Evolutionary conservation across 129 eudicot species (phyloP).

Genomic region (Escallonia rubra): DNA sequence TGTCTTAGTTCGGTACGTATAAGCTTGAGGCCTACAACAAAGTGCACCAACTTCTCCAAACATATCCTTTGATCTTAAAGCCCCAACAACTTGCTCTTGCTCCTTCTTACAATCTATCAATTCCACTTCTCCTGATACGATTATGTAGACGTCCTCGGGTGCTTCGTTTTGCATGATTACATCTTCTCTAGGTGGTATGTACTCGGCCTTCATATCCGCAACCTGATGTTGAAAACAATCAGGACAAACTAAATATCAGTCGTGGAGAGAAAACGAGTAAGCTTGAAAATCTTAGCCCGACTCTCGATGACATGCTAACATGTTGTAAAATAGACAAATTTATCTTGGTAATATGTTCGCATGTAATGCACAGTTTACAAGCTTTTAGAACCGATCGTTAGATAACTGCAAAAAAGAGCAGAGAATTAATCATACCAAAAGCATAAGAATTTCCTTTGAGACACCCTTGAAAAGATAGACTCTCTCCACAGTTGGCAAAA

Average conservation of each 20-base stretch:
- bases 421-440: conserved; percentile 73
- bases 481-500: conserved; percentile 60
- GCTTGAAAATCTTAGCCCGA: no score
- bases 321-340: no score
- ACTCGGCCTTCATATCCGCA: conserved; percentile 83
- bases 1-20: conserved; percentile 78
- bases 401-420: no score
- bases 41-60: conserved; percentile 93
- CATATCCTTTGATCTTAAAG: conserved; percentile 49
- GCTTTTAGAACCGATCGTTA: no score
- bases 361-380: no score
- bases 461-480: conserved; percentile 75
- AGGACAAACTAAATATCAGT: no score
- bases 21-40: conserved; percentile 71
- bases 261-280: no score
- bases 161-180: conserved; percentile 81
- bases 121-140: conserved; percentile 87
- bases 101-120: conserved; percentile 56
- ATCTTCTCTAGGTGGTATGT: conserved; percentile 89
- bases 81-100: conserved; percentile 56
- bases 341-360: no score
- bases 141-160: conserved; percentile 83
- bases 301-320: no score
- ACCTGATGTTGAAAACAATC: no score
- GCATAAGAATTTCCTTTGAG: conserved; percentile 63